phyloP scores from a whole-genome alignment of 2,329 filamentous ascomycete genomes.

The Epichloe uncinata region DNA sequence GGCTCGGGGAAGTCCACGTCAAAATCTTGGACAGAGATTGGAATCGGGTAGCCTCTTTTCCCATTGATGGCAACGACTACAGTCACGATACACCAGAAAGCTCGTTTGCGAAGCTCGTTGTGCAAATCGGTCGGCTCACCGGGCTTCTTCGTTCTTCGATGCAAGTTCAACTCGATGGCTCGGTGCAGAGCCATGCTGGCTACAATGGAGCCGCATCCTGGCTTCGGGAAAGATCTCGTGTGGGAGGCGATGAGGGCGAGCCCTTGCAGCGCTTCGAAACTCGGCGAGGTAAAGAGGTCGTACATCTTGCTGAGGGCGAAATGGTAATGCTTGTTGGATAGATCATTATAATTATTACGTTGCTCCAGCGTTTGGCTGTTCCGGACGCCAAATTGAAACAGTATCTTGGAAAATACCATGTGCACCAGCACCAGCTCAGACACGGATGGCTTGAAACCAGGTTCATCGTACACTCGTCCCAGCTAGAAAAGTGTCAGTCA shows the following conservation, averaged over 20 bases:
- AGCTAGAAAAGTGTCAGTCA: conserved; percentile 27
- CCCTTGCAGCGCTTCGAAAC: conserved; percentile 57
- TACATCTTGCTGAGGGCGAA: conserved; percentile 58
- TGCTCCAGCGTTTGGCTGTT: conserved; percentile 45
- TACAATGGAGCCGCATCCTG: conserved; percentile 59
- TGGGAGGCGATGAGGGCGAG: conserved; percentile 59
- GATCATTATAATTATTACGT: conserved; percentile 41
- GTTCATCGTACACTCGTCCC: conserved; percentile 56
- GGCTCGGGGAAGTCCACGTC: conserved; percentile 65
- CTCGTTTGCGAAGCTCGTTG: conserved; percentile 62
- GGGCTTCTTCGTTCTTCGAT: conserved; percentile 49
- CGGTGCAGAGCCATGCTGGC: conserved; percentile 50
- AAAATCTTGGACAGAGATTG: conserved; percentile 59
- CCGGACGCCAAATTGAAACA: conserved; percentile 60
- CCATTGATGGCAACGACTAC: conserved; percentile 58
- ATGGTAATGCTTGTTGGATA: conserved; percentile 68
- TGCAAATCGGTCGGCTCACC: conserved; percentile 41
- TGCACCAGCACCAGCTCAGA: conserved; percentile 60
- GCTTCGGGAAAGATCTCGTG: conserved; percentile 65
- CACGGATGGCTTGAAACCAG: conserved; percentile 44
- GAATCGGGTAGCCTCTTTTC: conserved; percentile 65
- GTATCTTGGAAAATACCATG: conserved; percentile 67
- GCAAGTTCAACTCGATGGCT: conserved; percentile 62
- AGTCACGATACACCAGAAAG: conserved; percentile 61
- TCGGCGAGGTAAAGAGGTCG: conserved; percentile 47